Base-by-base conservation (phyloP, 1,284 basidiomycete species). In the Agaricales sp. region DNA sequence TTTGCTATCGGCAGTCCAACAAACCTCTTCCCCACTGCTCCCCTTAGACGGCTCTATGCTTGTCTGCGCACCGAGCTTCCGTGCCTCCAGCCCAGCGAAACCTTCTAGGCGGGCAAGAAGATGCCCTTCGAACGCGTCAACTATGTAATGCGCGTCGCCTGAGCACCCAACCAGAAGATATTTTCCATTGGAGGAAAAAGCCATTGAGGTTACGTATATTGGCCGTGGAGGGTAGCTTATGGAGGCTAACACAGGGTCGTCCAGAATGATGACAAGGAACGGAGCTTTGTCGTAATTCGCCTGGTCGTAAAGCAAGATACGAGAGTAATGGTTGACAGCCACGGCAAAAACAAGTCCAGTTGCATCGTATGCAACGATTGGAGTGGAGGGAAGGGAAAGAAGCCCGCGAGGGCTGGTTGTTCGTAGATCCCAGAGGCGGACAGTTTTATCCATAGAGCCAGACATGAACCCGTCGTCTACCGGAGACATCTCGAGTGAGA, bases 401-500 rank as follows among this genome's bases (percentile, higher is more conserved):
- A 87, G 69, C 8, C 85, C 84, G 49, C 87, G 80, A 61, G 91
- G 91, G 22, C 74, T 73, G 1, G 82, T 79, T 14, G 82, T 73
- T 26, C 94, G 82, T 41, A 98, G 72, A 65, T 99, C 96, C 96
- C 96, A 99, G 18, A 99, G 67, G 35, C 92, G 78, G n/a, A 99
- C 92, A 1, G 92, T 94, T 57, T 89, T 92, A 69, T 99, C 94
- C 57, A 90, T 74, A 0, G 94, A 92, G 1, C 83, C 90, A 4
- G 94, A 96, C 72, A 99, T 82, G 67, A 99, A 98, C 0, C 89
- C 89, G 60, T 99, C 95, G 60, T 97, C 89, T 1, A 87, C 75
- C 0, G 96, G 96, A 2, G 89, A 93, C 58, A 98, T 85, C 60
- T 95, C 87, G 12, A 99, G 68, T 0, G 93, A 93, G 20, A 90